A percentile compares a stretch with the other conserved stretches of the same genome.
phyloP scores from a whole-genome alignment of 441 rosid species.

The Euphorbia corollata region DNA sequence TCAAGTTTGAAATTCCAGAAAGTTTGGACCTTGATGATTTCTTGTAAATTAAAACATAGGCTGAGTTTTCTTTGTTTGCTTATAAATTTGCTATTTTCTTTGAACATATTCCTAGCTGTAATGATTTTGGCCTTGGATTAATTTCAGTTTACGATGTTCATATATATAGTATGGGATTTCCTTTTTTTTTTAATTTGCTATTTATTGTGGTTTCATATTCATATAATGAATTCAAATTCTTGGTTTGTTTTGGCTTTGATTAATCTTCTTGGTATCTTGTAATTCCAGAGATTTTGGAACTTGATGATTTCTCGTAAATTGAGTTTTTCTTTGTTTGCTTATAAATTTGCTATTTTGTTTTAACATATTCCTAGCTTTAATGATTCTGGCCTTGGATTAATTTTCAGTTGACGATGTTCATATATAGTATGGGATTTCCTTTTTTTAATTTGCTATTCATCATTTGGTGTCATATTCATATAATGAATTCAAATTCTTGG shows the following conservation, averaged over 20 bases:
- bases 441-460: neutral
- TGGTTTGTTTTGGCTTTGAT: neutral
- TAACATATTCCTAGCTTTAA: neutral
- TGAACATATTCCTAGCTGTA: neutral
- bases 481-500: too few species aligned
- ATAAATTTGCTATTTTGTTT: neutral
- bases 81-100: neutral
- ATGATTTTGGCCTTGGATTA: neutral
- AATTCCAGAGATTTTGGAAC: too few species aligned
- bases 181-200: neutral
- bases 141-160: neutral
- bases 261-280: too few species aligned
- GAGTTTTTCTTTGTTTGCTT: neutral
- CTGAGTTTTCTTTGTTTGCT: neutral
- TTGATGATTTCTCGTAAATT: too few species aligned
- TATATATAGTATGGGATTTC: neutral
- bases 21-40: constrained; percentile 56
- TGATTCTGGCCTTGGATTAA: neutral
- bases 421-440: neutral
- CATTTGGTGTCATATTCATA: neutral
- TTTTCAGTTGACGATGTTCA: neutral
- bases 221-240: too few species aligned
- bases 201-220: neutral
- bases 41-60: constrained; percentile 32
- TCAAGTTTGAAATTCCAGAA: constrained; percentile 66